Evolutionary conservation across 495 filamentous ascomycete species (phyloP), one percentile per base, ranked within the genome.

Genomic region (Viridothelium virens): DNA sequence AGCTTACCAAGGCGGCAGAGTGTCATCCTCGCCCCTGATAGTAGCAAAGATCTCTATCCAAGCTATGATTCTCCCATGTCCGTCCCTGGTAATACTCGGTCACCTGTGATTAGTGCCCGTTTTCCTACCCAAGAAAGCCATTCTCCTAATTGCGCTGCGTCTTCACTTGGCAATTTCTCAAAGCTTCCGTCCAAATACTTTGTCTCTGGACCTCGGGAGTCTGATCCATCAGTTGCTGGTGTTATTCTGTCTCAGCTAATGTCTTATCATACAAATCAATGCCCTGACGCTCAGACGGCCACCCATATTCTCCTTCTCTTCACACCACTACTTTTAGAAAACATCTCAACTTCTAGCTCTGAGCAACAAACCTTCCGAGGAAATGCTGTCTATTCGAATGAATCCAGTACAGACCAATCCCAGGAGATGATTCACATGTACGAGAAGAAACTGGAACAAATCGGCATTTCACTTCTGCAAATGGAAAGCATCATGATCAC

Each of bases 401-500:
- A 11, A 18, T 53, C 48, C 25, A 25, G 25, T 14, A 53, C 12
- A 18, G 48, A 53, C 9, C 10, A 14, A 25, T 5, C 12, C 36
- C 11, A 33, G 18, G 5, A n/a, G 18, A 59, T 31, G 31, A 34
- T 14, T 34, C 7, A 36, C 5, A 68, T 74, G 25, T 56, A 76
- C 46, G 65, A 66, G 33, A 71, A 65, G 4, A 61, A 69, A 62
- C 64, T 77, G 37, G 61, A 65, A 1, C 66, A 68, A 31, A 14
- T 74, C 33, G 41, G 74, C 56, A 37, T 37, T 9, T 64, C 70
- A n/a, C 72, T 75, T 1, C 70, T 72, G 14, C 76, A 79, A 63
- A 66, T 76, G 36, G 77, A 79, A 67, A 63, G 67, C 18, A 74
- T 77, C 14, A 69, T 79, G 4, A 56, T 67, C n/a, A 71, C 74